Conservation (phyloP, 345 rosid species). For the Eucalyptus erythrocorys region DNA sequence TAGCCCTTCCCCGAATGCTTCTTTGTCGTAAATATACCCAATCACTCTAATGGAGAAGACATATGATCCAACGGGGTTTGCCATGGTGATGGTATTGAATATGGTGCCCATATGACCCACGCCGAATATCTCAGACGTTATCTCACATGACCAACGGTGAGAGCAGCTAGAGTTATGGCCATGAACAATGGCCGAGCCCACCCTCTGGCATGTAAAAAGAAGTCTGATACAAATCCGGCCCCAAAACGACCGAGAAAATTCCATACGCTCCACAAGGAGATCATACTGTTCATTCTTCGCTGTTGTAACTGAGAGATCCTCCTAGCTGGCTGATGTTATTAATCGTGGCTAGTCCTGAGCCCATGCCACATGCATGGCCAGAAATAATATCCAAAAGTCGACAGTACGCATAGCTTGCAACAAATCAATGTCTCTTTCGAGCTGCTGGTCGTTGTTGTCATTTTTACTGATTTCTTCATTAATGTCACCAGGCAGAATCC, state of each 20-base stretch:
- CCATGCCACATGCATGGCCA: conserved; percentile 46
- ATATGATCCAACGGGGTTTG: conserved; percentile 42
- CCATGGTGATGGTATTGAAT: conserved; percentile 39
- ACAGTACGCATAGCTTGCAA: conserved; percentile 18
- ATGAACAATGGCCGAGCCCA: conserved; percentile 45
- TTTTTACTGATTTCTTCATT: not conserved
- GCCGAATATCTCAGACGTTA: conserved; percentile 38
- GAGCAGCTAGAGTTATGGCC: conserved; percentile 26
- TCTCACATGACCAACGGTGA: conserved; percentile 27
- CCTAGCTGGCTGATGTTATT: conserved; percentile 50
- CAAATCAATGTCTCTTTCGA: conserved; percentile 10
- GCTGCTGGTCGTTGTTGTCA: not conserved
- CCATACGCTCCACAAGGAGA: conserved; percentile 42
- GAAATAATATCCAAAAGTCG: conserved; percentile 36
- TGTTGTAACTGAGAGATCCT: conserved; percentile 32
- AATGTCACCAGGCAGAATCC: not conserved
- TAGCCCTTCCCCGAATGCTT: conserved; percentile 14
- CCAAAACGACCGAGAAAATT: conserved; percentile 38
- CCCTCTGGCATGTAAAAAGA: conserved; percentile 16
- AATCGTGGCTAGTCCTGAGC: conserved; percentile 40
- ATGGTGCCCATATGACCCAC: conserved; percentile 36
- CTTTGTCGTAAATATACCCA: conserved; percentile 34
- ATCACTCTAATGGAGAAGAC: conserved; percentile 36
- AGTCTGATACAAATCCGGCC: conserved; percentile 31
- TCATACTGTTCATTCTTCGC: conserved; percentile 13